Evolutionary conservation across 176 grass and related monocot species (phyloP), one percentile per base, ranked within the genome.

Genomic region (Juncus effusus): DNA sequence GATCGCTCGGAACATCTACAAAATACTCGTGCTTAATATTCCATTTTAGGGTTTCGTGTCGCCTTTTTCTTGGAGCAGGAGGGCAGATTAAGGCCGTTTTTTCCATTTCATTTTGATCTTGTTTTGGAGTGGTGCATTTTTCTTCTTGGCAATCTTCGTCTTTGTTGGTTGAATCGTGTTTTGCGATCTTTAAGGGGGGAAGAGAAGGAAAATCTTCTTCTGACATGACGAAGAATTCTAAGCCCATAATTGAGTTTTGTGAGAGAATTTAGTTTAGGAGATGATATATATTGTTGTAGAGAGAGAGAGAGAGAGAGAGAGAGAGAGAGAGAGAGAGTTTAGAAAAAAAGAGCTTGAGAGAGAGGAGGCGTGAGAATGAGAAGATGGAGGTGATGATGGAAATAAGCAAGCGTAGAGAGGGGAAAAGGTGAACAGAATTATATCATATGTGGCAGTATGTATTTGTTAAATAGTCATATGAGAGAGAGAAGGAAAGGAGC

Each of bases 301-400:
- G 38, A 45, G 35, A 5, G 11, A 19, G 38, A 28, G 44, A 47
- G 41, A 15, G 42, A 10, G 42, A 28, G 19, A 28, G 19, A 28
- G 19, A 28, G 19, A 28, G 42, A 60, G 13, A 5, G 6, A 9
- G 2, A 44, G 14, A 69, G 58, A 56, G 37, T 47, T 9, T 47
- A 47, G 44, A 47, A 9, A 47, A 9, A 74, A 63, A 67, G 39
- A 60, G 4, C 19, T 28, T 28, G 19, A 28, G 38, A 61, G 52
- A 14, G 60, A 61, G 63, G 10, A 72, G 56, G 69, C 70, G 58
- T 35, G 57, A 76, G 73, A 64, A 61, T 45, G 58, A 70, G 63
- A 78, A 73, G 77, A 81, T 95, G 90, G 70, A 82, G 77, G 77
- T 83, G 82, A 86, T 81, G 89, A 78, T 75, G 80, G 59, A 55